Evolutionary conservation across 345 rosid genomes (phyloP).

Genomic region (Punica granatum): DNA sequence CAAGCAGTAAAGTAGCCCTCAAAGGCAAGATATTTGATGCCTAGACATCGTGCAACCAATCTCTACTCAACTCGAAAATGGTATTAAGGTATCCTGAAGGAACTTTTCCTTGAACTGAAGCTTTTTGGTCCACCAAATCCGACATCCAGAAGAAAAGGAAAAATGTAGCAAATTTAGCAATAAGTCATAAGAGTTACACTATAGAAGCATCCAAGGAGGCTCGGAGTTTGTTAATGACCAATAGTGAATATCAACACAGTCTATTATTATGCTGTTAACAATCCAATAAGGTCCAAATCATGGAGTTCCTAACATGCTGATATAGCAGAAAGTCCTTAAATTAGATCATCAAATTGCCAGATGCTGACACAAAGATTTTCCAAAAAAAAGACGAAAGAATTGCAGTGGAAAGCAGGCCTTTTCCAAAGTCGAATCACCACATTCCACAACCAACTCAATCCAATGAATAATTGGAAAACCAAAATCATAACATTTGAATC

Average conservation of each 20-base stretch:
- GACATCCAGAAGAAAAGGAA: constrained; percentile 44
- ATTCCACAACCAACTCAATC: not conserved
- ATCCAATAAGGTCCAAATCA: no score
- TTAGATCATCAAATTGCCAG: not conserved
- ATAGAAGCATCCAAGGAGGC: not conserved
- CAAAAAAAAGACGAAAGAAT: not conserved
- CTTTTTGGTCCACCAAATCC: constrained; percentile 57
- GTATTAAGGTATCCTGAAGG: constrained; percentile 66
- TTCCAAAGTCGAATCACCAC: not conserved
- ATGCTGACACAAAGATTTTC: not conserved
- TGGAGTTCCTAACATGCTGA: no score
- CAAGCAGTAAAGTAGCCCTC: no score
- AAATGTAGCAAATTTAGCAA: not conserved
- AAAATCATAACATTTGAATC: no score
- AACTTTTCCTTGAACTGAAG: constrained; percentile 59
- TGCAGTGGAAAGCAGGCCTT: not conserved
- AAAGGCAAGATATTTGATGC: constrained; percentile 59
- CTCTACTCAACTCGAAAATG: constrained; percentile 54
- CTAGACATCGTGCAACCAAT: constrained; percentile 50
- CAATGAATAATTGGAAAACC: not conserved
- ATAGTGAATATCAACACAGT: not conserved
- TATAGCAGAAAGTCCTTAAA: no score
- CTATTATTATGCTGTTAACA: no score
- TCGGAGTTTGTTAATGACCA: not conserved
- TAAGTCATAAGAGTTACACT: not conserved